Evolutionary conservation across 2,329 filamentous ascomycete species (phyloP).

Genomic region (Claviceps fusiformis): DNA sequence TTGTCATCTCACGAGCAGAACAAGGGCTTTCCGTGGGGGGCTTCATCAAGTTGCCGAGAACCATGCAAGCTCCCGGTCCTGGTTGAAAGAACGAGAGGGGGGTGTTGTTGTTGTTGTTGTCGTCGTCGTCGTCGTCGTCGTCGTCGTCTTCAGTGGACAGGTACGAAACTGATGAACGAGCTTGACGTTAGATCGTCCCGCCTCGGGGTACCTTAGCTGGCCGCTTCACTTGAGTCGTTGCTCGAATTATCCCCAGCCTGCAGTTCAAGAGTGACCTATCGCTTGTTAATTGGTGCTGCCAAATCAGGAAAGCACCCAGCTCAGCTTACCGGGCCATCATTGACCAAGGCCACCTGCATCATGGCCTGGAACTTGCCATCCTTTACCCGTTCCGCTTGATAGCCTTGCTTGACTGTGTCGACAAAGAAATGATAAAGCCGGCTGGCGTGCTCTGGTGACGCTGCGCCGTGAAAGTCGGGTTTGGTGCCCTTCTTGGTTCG

Average conservation of each 20-base stretch:
- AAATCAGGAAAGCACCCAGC: background rate
- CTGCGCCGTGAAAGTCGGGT: slow-evolving; percentile 85
- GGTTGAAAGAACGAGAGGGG: background rate
- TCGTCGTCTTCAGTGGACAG: too few relatives aligned
- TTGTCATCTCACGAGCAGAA: background rate
- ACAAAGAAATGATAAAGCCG: slow-evolving; percentile 77
- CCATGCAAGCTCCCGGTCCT: background rate
- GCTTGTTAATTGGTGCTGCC: slow-evolving; percentile 1
- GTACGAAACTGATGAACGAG: background rate
- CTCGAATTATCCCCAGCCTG: slow-evolving; percentile 5
- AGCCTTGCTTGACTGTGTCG: slow-evolving; percentile 57
- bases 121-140: too few relatives aligned
- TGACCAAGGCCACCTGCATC: slow-evolving; percentile 93
- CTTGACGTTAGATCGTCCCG: background rate
- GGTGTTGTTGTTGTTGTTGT: too few relatives aligned
- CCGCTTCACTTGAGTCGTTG: background rate
- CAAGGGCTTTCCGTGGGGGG: background rate
- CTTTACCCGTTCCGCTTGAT: slow-evolving; percentile 64
- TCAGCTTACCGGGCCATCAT: slow-evolving; percentile 55
- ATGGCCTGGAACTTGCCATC: slow-evolving; percentile 97
- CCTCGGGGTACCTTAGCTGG: background rate
- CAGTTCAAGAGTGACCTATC: slow-evolving; percentile 13
- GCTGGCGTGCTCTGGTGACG: slow-evolving; percentile 64
- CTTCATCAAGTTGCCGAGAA: background rate
- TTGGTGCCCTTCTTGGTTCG: slow-evolving; percentile 93